Conservation (phyloP, 2,329 filamentous ascomycete species). For the Sporothrix pseudoabietina region DNA sequence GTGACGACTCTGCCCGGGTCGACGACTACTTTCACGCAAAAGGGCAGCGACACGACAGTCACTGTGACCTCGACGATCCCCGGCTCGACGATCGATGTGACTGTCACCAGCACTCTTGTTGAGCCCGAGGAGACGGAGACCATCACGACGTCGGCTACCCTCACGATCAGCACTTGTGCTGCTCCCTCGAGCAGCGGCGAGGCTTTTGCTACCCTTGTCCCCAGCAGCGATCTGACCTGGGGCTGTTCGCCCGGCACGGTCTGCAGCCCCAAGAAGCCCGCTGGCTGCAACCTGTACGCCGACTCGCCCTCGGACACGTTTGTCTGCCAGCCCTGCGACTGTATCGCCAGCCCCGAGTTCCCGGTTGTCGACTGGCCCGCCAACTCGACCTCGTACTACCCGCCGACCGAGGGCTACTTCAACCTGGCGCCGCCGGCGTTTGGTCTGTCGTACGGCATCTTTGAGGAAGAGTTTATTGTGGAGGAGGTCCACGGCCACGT, state of each 20-base stretch:
- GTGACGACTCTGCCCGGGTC: conserved; percentile 31
- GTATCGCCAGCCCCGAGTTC: conserved; percentile 47
- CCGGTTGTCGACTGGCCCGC: conserved; percentile 47
- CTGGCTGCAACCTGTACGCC: conserved; percentile 55
- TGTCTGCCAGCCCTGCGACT: conserved; percentile 50
- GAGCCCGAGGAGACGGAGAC: conserved; percentile 5
- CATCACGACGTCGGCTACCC: conserved; percentile 17
- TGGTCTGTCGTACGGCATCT: conserved; percentile 65
- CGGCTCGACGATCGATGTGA: conserved; percentile 24
- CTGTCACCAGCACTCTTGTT: conserved; percentile 30
- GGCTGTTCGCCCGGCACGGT: conserved; percentile 57
- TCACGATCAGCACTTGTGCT: conserved; percentile 47
- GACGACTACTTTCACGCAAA: conserved; percentile 21
- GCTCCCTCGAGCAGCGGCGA: conserved; percentile 43
- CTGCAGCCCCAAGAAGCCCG: conserved; percentile 55
- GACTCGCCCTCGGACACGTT: conserved; percentile 51
- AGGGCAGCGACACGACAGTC: conserved; percentile 19
- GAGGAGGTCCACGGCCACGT: conserved; percentile 42
- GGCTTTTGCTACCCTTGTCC: conserved; percentile 38
- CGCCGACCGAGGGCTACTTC: conserved; percentile 60
- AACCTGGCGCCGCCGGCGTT: conserved; percentile 65
- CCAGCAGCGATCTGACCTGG: conserved; percentile 51
- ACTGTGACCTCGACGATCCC: conserved; percentile 31
- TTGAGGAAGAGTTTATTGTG: conserved; percentile 49
- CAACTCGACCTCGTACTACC: conserved; percentile 54